Evolutionary conservation across 176 grass and related monocot genomes (phyloP), one percentile per base, ranked within the genome.

Genomic region (Pontederia paniculata): DNA sequence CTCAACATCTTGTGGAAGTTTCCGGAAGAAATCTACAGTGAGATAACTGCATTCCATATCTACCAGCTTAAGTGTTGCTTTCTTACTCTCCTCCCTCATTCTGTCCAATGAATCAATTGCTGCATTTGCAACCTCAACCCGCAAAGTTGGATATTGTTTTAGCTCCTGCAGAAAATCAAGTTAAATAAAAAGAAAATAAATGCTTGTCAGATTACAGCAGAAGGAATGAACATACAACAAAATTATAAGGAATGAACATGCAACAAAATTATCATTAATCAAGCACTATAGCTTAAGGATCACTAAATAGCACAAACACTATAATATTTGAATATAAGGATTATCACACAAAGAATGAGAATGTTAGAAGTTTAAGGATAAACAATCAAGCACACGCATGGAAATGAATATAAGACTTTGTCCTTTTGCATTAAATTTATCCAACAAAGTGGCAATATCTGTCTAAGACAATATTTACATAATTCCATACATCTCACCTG

Each of bases 71-170:
- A 98, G 62, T 16, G 94, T 98, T 60, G 89, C 79, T 70, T 98
- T 98, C 75, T 84, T 98, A 83, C 93, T 98, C 77, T 98, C 93
- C 14, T 91, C 93, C 68, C 78, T 91, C 93, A 98, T 98, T 81
- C 87, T 82, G 60, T 98, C 93, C 72, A 98, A 79, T 48, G 93
- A 91, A 62, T 98, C 87, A 57, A 98, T 81, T 66, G 93, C 93
- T 14, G 93, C 93, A 60, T 70, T 91, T 53, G 83, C 65, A 51
- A 98, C 86, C 82, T 98, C 93, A 67, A 82, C 80, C 28, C 93
- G 87, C 50, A 98, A 81, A 23, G 87, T 78, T 22, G 93, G 93
- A 46, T 89, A 98, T 63, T 98, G 93, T 66, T 98, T 98, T 68
- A 98, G 56, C 64, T 98, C 93, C 93, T 98, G 87, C 25, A 72